These are phyloP conservation scores for Tephrocybe sp. DNA, from an alignment of 768 basidiomycete species.

Conservation along the genomic window DNA sequence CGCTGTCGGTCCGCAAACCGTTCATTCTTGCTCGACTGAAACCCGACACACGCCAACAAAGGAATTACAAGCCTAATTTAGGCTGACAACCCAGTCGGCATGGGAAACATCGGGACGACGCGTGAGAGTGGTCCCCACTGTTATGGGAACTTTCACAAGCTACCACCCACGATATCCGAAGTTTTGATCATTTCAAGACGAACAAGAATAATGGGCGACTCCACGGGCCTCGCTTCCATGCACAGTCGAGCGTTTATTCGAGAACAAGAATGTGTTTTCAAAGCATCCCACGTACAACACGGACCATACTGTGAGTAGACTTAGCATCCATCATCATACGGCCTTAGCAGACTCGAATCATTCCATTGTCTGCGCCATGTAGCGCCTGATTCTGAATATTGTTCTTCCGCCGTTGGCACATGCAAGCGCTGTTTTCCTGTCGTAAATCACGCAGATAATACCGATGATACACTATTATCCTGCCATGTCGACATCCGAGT, in stretches of 20 bases:
- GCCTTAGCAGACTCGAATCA: background rate
- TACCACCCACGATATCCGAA: constrained; percentile 12
- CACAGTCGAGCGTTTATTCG: constrained; percentile 9
- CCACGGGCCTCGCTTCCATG: constrained; percentile 14
- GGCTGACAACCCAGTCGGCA: constrained; percentile 8
- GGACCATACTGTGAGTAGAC: background rate
- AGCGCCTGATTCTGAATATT: background rate
- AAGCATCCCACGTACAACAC: constrained; percentile 16
- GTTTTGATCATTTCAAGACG: constrained; percentile 14
- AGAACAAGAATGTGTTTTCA: constrained; percentile 13
- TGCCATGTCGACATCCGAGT: constrained; percentile 11
- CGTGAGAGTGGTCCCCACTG: constrained; percentile 13
- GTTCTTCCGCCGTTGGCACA: no score
- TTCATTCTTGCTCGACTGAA: constrained; percentile 5
- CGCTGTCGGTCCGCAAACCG: constrained; percentile 5
- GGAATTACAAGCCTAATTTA: constrained; percentile 7
- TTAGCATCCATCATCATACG: no score
- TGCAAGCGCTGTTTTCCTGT: no score
- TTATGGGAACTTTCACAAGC: constrained; percentile 19
- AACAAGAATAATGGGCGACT: constrained; percentile 7
- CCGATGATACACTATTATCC: no score
- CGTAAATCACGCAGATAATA: no score
- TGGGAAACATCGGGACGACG: constrained; percentile 15
- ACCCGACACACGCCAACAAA: constrained; percentile 8
- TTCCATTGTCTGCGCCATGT: background rate